Evolutionary conservation across 2,329 filamentous ascomycete species (phyloP).

Genomic region (Blumeria graminis): DNA sequence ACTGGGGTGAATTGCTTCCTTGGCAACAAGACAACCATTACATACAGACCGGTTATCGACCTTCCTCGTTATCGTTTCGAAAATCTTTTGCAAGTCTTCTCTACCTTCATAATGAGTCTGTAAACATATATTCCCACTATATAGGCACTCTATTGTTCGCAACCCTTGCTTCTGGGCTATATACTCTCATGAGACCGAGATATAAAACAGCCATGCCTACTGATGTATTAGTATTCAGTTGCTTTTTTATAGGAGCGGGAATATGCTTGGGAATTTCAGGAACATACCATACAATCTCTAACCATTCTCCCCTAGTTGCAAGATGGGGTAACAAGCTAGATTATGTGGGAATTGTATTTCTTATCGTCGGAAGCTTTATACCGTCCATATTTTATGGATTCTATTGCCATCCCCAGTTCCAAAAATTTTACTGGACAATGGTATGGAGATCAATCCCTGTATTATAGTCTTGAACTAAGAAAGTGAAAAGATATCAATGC

Average conservation of each 20-base stretch:
- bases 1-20: slow-evolving; percentile 26
- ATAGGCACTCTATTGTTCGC: slow-evolving; percentile 37
- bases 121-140: slow-evolving; percentile 51
- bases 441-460: slow-evolving; percentile 23
- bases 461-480: background rate
- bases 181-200: slow-evolving; percentile 33
- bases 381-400: slow-evolving; percentile 77
- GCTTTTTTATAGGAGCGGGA: slow-evolving; percentile 55
- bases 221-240: slow-evolving; percentile 50
- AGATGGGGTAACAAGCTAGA: slow-evolving; percentile 81
- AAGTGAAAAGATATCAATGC: slow-evolving; percentile 39
- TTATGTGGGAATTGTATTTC: slow-evolving; percentile 74
- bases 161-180: slow-evolving; percentile 26
- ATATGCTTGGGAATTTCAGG: slow-evolving; percentile 60
- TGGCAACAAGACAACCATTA: slow-evolving; percentile 43
- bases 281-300: slow-evolving; percentile 62
- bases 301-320: slow-evolving; percentile 58
- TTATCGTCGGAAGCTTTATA: slow-evolving; percentile 82
- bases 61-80: slow-evolving; percentile 33
- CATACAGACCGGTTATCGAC: slow-evolving; percentile 41
- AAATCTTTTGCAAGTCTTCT: slow-evolving; percentile 31
- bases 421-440: slow-evolving; percentile 50
- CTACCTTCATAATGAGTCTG: slow-evolving; percentile 37
- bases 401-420: slow-evolving; percentile 39
- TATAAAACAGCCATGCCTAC: slow-evolving; percentile 35